Evolutionary conservation across 1,284 basidiomycete species (phyloP).

Genomic region (Anthracocystis setariae): DNA sequence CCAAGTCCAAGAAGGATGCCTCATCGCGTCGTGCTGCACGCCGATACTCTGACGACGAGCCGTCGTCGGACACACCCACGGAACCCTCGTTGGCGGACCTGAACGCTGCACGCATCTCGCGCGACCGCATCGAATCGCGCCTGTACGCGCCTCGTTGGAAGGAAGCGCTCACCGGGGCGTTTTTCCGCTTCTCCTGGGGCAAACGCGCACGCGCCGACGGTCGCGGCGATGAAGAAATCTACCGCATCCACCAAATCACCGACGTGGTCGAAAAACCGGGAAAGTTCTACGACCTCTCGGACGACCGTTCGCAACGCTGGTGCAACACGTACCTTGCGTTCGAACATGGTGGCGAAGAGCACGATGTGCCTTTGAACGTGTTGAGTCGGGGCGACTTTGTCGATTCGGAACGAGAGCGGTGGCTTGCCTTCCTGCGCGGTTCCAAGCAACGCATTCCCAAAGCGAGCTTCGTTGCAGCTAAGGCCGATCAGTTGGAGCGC

Average conservation of each 20-base stretch:
- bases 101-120: conserved; percentile 73
- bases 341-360: conserved; percentile 45
- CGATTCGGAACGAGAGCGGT: conserved; percentile 54
- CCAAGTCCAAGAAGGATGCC: not conserved
- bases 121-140: conserved; percentile 75
- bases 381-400: conserved; percentile 41
- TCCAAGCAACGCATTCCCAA: conserved; percentile 30
- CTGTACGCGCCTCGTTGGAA: conserved; percentile 80
- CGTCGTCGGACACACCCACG: not conserved
- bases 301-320: conserved; percentile 44
- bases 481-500: conserved; percentile 52
- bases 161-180: conserved; percentile 78
- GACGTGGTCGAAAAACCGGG: conserved; percentile 72
- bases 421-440: conserved; percentile 31
- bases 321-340: conserved; percentile 55
- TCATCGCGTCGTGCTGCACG: not conserved
- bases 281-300: conserved; percentile 80
- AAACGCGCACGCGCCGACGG: conserved; percentile 70
- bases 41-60: conserved; percentile 12
- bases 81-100: conserved; percentile 73
- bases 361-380: conserved; percentile 41
- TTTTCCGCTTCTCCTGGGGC: conserved; percentile 54
- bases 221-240: conserved; percentile 74
- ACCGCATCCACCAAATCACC: conserved; percentile 82
- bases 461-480: conserved; percentile 22